phyloP scores from a whole-genome alignment of 192 early-diverging fungal genomes.

The Podila verticillata region DNA sequence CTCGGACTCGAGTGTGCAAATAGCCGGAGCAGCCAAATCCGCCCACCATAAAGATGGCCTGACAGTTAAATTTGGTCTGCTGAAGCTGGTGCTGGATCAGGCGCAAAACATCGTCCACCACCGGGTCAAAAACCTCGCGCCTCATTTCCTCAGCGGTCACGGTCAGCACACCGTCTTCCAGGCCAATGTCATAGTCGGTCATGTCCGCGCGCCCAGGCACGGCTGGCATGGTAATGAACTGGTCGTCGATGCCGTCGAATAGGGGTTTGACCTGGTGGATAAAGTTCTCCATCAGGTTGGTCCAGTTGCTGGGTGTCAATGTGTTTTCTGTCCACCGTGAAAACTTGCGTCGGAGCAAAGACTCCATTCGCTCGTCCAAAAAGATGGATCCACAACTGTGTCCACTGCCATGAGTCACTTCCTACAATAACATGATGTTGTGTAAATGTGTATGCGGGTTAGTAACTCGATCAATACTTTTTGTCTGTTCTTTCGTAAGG shows the following conservation, averaged over 20 bases:
- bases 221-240: constrained; percentile 53
- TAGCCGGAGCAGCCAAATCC: constrained; percentile 66
- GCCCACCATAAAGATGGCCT: constrained; percentile 66
- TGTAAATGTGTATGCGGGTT: too few species aligned
- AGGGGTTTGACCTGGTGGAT: constrained; percentile 62
- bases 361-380: constrained; percentile 58
- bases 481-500: background rate
- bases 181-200: constrained; percentile 47
- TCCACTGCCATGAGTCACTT: constrained; percentile 59
- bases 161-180: constrained; percentile 58
- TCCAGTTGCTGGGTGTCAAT: constrained; percentile 36
- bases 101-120: constrained; percentile 61
- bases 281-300: constrained; percentile 57
- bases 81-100: constrained; percentile 62
- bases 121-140: constrained; percentile 66
- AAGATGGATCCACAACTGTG: constrained; percentile 63
- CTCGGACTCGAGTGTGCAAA: constrained; percentile 54
- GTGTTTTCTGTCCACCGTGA: constrained; percentile 52
- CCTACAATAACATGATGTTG: constrained; percentile 14
- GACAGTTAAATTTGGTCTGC: constrained; percentile 40
- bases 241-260: constrained; percentile 55
- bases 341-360: constrained; percentile 50
- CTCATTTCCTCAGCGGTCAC: constrained; percentile 58
- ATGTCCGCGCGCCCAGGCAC: constrained; percentile 47
- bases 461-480: background rate